These are phyloP conservation scores for Metschnikowia reukaufii DNA, from an alignment of 805 yeast genomes.

Conservation along the genomic window DNA sequence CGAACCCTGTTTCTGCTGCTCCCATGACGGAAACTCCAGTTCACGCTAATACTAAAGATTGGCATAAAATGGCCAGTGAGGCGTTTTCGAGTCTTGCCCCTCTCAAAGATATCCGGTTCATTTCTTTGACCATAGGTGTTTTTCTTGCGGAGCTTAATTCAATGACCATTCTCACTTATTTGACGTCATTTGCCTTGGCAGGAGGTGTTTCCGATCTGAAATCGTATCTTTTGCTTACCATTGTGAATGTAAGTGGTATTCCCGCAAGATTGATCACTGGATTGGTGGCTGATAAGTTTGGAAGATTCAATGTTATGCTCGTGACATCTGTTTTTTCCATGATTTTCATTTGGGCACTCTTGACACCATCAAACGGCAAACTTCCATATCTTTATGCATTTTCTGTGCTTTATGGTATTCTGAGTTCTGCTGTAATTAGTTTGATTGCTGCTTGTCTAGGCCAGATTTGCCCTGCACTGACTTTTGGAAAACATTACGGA, in stretches of 20 bases:
- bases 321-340: constrained; percentile 33
- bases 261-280: constrained; percentile 36
- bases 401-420: constrained; percentile 56
- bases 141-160: constrained; percentile 49
- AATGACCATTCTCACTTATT: constrained; percentile 48
- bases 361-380: constrained; percentile 30
- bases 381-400: constrained; percentile 47
- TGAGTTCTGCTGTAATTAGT: constrained; percentile 62
- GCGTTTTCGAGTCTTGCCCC: constrained; percentile 20
- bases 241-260: constrained; percentile 46
- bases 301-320: constrained; percentile 53
- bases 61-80: background rate
- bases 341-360: constrained; percentile 29
- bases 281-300: constrained; percentile 35
- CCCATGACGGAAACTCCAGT: constrained; percentile 1
- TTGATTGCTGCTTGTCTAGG: constrained; percentile 69
- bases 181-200: constrained; percentile 55
- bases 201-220: constrained; percentile 44
- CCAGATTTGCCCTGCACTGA: constrained; percentile 56
- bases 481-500: constrained; percentile 70
- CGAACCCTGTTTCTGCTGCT: background rate
- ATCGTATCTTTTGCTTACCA: constrained; percentile 49
- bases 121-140: constrained; percentile 42
- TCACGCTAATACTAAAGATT: background rate
- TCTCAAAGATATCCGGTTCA: constrained; percentile 44